Evolutionary conservation across 73 alveolate genomes (phyloP).

Genomic region (Urostyla sp.): DNA sequence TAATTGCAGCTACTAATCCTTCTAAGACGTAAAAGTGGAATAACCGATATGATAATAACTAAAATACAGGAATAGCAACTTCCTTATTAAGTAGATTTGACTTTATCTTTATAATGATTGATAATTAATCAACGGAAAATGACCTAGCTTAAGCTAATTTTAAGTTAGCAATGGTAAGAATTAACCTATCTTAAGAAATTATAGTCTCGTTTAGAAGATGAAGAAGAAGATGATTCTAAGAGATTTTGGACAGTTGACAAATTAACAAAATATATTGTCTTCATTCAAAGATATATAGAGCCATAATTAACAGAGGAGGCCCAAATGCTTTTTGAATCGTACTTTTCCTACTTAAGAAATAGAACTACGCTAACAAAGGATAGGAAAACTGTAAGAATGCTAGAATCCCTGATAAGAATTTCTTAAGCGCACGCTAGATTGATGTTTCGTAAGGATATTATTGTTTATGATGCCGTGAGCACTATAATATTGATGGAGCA

Average conservation of each 20-base stretch:
- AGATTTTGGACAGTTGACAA: slow-evolving; percentile 58
- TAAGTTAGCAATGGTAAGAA: slow-evolving; percentile 59
- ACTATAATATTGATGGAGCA: slow-evolving; percentile 74
- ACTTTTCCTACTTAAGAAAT: slow-evolving; percentile 54
- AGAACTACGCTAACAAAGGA: slow-evolving; percentile 58
- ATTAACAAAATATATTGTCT: slow-evolving; percentile 69
- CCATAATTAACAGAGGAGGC: slow-evolving; percentile 83
- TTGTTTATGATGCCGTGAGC: slow-evolving; percentile 75
- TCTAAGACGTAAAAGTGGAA: slow-evolving; percentile 64
- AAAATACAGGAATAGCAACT: slow-evolving; percentile 78
- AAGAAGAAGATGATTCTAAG: slow-evolving; percentile 62
- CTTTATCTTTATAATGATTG: slow-evolving; percentile 76
- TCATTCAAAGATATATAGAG: slow-evolving; percentile 63
- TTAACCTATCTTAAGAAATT: neutral
- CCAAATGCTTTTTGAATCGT: slow-evolving; percentile 53
- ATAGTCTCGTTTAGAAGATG: slow-evolving; percentile 58
- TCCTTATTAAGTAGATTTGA: slow-evolving; percentile 90
- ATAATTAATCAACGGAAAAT: slow-evolving; percentile 69
- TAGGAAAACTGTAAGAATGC: slow-evolving; percentile 81
- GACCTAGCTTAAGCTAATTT: slow-evolving; percentile 79
- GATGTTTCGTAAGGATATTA: slow-evolving; percentile 73
- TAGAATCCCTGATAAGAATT: slow-evolving; percentile 82
- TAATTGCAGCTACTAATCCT: slow-evolving; percentile 91
- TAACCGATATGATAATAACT: slow-evolving; percentile 53
- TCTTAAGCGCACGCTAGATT: slow-evolving; percentile 92